Evolutionary conservation across 495 filamentous ascomycete genomes (phyloP).

Genomic region (Daldinia caldariorum): DNA sequence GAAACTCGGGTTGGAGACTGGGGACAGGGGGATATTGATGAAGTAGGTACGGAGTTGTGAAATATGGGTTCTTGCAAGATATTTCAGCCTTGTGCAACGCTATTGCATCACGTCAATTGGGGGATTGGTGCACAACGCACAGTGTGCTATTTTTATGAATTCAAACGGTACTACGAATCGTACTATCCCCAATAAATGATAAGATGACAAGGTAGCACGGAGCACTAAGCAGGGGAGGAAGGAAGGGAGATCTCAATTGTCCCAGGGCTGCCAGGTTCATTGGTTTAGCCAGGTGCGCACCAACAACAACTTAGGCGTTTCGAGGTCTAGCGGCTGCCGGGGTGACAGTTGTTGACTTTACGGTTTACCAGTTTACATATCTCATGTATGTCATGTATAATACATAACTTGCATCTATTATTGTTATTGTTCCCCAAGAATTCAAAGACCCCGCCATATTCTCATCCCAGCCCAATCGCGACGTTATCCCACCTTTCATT

Average conservation of each 20-base stretch:
- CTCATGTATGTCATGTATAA: background rate
- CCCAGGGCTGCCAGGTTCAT: background rate
- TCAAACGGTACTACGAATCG: conserved; percentile 8
- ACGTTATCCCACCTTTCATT: conserved; percentile 33
- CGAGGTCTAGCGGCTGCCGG: conserved; percentile 36
- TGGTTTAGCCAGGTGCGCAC: background rate
- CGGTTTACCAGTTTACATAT: too few species aligned
- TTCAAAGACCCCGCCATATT: conserved; percentile 34
- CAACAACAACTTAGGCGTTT: conserved; percentile 17
- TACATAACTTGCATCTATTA: conserved; percentile 7
- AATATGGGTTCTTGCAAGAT: conserved; percentile 41
- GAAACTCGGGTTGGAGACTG: conserved; percentile 1
- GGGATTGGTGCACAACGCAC: background rate
- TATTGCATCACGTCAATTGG: conserved; percentile 30
- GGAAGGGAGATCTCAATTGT: background rate
- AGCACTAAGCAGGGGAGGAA: conserved; percentile 10
- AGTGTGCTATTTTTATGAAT: conserved; percentile 8
- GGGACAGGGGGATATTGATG: conserved; percentile 4
- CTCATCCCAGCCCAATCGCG: conserved; percentile 35
- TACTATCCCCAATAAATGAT: conserved; percentile 7
- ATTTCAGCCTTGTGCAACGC: conserved; percentile 34
- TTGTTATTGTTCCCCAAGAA: conserved; percentile 18
- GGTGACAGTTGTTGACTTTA: conserved; percentile 42
- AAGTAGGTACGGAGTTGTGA: conserved; percentile 34
- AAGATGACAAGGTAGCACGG: conserved; percentile 2